These are phyloP conservation scores for Russula brevipes DNA, from an alignment of 768 basidiomycete genomes.

Conservation along the genomic window DNA sequence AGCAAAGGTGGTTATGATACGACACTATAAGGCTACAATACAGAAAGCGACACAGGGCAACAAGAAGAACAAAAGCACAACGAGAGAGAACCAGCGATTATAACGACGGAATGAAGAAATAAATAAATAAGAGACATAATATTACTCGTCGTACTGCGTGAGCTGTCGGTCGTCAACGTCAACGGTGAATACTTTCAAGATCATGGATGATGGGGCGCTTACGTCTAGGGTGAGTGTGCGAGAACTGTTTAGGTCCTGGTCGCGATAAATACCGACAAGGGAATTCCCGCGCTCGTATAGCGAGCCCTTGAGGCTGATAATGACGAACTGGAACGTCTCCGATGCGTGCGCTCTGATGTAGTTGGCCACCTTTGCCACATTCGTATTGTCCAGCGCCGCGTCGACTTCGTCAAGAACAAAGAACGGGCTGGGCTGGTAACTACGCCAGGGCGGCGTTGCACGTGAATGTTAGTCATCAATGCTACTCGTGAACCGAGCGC, in stretches of 20 bases:
- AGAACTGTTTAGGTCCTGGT: constrained; percentile 91
- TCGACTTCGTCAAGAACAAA: constrained; percentile 99
- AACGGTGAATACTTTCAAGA: neutral
- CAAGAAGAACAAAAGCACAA: neutral
- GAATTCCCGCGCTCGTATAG: constrained; percentile 87
- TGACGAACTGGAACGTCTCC: constrained; percentile 87
- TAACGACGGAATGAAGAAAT: neutral
- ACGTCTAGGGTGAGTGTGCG: constrained; percentile 89
- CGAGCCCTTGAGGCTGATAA: constrained; percentile 94
- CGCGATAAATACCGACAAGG: constrained; percentile 89
- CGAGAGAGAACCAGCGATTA: neutral
- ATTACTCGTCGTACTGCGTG: constrained; percentile 58
- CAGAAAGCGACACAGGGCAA: constrained; percentile 8
- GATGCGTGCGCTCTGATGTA: constrained; percentile 87
- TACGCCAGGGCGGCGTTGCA: constrained; percentile 33
- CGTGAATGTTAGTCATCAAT: neutral
- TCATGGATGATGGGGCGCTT: constrained; percentile 27
- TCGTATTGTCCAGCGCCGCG: constrained; percentile 97
- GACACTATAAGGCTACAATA: neutral
- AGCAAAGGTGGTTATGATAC: neutral
- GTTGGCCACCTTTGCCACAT: constrained; percentile 91
- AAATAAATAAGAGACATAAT: neutral
- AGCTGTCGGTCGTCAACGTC: constrained; percentile 36
- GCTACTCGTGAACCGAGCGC: neutral
- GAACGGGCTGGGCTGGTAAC: constrained; percentile 95